Evolutionary conservation across 495 filamentous ascomycete species (phyloP).

Genomic region (Lasiosphaeria hispida): DNA sequence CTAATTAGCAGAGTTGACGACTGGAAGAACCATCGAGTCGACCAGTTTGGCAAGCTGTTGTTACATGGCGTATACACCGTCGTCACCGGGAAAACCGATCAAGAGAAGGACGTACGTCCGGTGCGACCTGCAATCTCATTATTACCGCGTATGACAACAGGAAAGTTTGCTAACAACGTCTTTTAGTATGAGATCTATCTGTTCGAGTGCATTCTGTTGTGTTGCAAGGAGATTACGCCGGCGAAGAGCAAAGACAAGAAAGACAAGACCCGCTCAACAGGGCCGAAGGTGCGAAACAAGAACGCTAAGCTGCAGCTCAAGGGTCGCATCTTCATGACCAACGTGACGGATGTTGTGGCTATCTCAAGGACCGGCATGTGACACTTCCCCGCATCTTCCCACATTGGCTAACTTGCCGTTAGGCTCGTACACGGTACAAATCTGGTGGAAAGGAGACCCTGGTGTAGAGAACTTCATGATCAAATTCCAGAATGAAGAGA

Average conservation of each 20-base stretch:
- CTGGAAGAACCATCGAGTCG: constrained; percentile 90
- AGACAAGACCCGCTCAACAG: constrained; percentile 51
- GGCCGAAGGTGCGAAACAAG: constrained; percentile 63
- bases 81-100: constrained; percentile 73
- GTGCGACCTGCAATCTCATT: background rate
- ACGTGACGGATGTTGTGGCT: constrained; percentile 89
- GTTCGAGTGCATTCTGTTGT: constrained; percentile 92
- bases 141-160: constrained; percentile 1
- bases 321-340: constrained; percentile 98
- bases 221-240: constrained; percentile 91
- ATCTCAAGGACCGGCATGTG: constrained; percentile 75
- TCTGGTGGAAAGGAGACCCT: constrained; percentile 97
- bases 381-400: background rate
- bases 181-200: constrained; percentile 92
- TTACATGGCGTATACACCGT: constrained; percentile 93
- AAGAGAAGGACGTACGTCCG: constrained; percentile 75
- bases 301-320: constrained; percentile 88
- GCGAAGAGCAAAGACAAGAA: constrained; percentile 74
- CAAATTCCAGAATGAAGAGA: constrained; percentile 83
- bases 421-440: constrained; percentile 93
- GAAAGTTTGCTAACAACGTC: constrained; percentile 14
- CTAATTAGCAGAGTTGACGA: constrained; percentile 85
- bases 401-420: constrained; percentile 22
- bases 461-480: constrained; percentile 96
- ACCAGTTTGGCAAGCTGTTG: constrained; percentile 84